Percentiles rank a stretch among this genome's conserved stretches.
Conservation (phyloP, 2,329 filamentous ascomycete species). For the Aureobasidium zeae region DNA sequence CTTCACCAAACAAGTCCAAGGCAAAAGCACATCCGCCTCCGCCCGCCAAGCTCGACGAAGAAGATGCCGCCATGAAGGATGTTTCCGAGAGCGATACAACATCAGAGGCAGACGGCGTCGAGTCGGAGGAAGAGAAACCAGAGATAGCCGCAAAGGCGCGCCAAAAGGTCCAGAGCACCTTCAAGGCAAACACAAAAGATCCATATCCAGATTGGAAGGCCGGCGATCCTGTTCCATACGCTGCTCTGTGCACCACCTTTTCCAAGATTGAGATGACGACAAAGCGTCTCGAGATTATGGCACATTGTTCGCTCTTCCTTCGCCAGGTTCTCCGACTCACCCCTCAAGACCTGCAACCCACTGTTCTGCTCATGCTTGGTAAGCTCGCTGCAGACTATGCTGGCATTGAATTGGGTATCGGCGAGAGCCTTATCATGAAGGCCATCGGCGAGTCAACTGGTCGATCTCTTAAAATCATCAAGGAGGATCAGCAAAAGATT, state of each 20-base stretch:
- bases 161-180: conserved; percentile 68
- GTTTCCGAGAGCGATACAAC: conserved; percentile 18
- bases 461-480: conserved; percentile 78
- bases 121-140: conserved; percentile 55
- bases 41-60: conserved; percentile 18
- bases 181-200: conserved; percentile 61
- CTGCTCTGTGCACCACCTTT: conserved; percentile 87
- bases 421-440: conserved; percentile 97
- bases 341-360: conserved; percentile 76
- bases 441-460: conserved; percentile 92
- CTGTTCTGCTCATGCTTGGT: conserved; percentile 92
- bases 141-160: conserved; percentile 64
- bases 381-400: conserved; percentile 95
- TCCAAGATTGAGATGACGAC: conserved; percentile 91
- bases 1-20: conserved; percentile 4
- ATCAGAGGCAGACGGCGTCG: conserved; percentile 34
- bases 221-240: conserved; percentile 84
- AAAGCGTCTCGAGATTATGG: conserved; percentile 78
- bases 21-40: conserved; percentile 2
- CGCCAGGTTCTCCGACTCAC: conserved; percentile 90
- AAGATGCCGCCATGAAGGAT: conserved; percentile 19
- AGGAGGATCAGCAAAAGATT: conserved; percentile 91
- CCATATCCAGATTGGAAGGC: conserved; percentile 93
- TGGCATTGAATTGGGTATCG: conserved; percentile 95
- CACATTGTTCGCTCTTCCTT: conserved; percentile 82